Evolutionary conservation across 2,329 filamentous ascomycete genomes (phyloP).

Genomic region (Trichophyton rubrum): DNA sequence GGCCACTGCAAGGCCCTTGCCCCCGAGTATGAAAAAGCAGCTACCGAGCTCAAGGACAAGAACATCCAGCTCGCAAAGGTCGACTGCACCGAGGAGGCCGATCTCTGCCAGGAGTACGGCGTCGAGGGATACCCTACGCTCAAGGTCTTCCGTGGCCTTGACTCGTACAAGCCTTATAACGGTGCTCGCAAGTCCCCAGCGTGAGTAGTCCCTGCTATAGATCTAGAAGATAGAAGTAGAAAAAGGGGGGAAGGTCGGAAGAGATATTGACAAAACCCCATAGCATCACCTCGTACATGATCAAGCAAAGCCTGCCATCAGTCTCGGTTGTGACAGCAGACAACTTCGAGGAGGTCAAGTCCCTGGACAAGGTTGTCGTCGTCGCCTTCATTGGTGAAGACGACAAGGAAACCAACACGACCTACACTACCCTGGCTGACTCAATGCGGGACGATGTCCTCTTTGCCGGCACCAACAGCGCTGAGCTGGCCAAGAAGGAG

Average conservation of each 20-base stretch:
- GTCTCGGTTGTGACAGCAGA: conserved; percentile 74
- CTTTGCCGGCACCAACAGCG: conserved; percentile 79
- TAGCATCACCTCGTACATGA: conserved; percentile 75
- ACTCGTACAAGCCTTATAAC: conserved; percentile 69
- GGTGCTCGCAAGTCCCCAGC: conserved; percentile 78
- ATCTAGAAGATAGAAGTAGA: background rate
- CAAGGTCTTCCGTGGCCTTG: conserved; percentile 91
- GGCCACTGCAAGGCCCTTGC: conserved; percentile 97
- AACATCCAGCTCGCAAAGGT: conserved; percentile 38
- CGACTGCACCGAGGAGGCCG: conserved; percentile 88
- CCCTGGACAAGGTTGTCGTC: conserved; percentile 87
- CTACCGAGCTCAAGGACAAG: conserved; percentile 37
- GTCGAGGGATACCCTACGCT: conserved; percentile 98
- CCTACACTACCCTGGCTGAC: conserved; percentile 61
- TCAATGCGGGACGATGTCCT: conserved; percentile 79
- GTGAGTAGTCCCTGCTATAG: conserved; percentile 28
- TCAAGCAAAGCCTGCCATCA: conserved; percentile 90
- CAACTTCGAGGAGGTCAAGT: conserved; percentile 91
- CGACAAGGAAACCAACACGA: conserved; percentile 75
- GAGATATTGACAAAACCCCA: conserved; percentile 14
- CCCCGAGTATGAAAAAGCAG: conserved; percentile 40
- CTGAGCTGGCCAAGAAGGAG: conserved; percentile 73
- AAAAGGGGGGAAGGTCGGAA: no score
- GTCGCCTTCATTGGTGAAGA: conserved; percentile 73
- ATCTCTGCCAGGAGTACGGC: conserved; percentile 78